Conservation (phyloP, 768 basidiomycete species). For the Pholiota microspora region DNA sequence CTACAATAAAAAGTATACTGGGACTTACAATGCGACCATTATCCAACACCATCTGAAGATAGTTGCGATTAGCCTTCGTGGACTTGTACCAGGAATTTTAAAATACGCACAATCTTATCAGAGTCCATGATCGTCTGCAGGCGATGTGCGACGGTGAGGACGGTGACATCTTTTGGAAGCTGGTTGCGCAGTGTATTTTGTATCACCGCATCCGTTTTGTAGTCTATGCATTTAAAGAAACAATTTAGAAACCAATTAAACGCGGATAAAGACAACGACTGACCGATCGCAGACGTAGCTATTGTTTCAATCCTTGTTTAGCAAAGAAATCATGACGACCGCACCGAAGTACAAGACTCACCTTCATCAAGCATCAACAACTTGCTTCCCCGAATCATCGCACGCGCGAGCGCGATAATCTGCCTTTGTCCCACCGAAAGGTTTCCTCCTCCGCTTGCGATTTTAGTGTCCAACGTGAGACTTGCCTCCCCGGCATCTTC, state of each 20-base stretch:
- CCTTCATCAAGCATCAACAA: slow-evolving; percentile 62
- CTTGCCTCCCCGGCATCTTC: slow-evolving; percentile 43
- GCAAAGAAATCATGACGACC: background rate
- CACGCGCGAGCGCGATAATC: slow-evolving; percentile 42
- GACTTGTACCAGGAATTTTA: background rate
- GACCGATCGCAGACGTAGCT: background rate
- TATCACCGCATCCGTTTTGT: background rate
- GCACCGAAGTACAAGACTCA: slow-evolving; percentile 22
- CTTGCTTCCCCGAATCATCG: slow-evolving; percentile 35
- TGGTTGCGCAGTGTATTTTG: background rate
- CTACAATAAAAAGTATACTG: background rate
- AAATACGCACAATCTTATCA: background rate
- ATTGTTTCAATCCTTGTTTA: background rate
- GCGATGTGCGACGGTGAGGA: background rate
- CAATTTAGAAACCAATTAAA: background rate
- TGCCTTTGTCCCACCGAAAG: slow-evolving; percentile 75
- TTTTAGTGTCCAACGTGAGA: slow-evolving; percentile 39
- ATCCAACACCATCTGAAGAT: background rate
- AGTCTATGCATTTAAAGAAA: background rate
- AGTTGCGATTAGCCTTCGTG: background rate
- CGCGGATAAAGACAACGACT: background rate
- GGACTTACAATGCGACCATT: background rate
- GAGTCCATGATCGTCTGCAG: background rate
- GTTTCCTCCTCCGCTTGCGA: slow-evolving; percentile 57
- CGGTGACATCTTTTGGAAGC: background rate